A percentile compares a stretch with the other conserved stretches of the same genome.
Evolutionary conservation across 2,329 filamentous ascomycete genomes (phyloP).

Genomic region (Hyphodiscus sp.): DNA sequence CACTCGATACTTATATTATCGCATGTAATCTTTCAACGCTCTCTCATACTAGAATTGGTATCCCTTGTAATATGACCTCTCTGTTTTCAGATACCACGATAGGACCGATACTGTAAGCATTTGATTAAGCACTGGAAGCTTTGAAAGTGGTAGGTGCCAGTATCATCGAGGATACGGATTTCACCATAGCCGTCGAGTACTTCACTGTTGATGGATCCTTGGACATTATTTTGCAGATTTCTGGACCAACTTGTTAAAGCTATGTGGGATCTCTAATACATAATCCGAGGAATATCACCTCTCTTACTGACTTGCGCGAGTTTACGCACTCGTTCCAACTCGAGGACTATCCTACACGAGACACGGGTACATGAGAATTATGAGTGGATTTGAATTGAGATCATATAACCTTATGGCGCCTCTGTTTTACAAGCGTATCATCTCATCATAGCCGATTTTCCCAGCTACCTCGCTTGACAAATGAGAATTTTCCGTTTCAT

Average conservation of each 20-base stretch:
- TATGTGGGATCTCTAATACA: slow-evolving; percentile 49
- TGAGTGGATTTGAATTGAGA: slow-evolving; percentile 20
- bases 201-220: slow-evolving; percentile 21
- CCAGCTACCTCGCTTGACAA: neutral
- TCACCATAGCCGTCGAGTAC: slow-evolving; percentile 44
- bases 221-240: slow-evolving; percentile 51
- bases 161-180: slow-evolving; percentile 51
- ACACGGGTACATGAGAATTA: slow-evolving; percentile 43
- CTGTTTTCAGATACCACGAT: slow-evolving; percentile 32
- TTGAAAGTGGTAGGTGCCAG: slow-evolving; percentile 48
- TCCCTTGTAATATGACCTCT: slow-evolving; percentile 46
- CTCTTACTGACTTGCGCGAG: slow-evolving; percentile 43
- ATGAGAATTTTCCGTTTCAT: slow-evolving; percentile 4
- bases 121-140: slow-evolving; percentile 44
- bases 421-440: slow-evolving; percentile 6
- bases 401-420: slow-evolving; percentile 13
- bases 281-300: slow-evolving; percentile 50
- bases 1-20: no score
- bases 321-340: slow-evolving; percentile 42
- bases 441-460: slow-evolving; percentile 7
- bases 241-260: slow-evolving; percentile 41
- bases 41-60: slow-evolving; percentile 51
- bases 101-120: slow-evolving; percentile 40
- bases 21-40: slow-evolving; percentile 49
- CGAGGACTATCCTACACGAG: slow-evolving; percentile 52